Base-by-base conservation (phyloP, 2,329 filamentous ascomycete genomes). In the Nemania sp. region DNA sequence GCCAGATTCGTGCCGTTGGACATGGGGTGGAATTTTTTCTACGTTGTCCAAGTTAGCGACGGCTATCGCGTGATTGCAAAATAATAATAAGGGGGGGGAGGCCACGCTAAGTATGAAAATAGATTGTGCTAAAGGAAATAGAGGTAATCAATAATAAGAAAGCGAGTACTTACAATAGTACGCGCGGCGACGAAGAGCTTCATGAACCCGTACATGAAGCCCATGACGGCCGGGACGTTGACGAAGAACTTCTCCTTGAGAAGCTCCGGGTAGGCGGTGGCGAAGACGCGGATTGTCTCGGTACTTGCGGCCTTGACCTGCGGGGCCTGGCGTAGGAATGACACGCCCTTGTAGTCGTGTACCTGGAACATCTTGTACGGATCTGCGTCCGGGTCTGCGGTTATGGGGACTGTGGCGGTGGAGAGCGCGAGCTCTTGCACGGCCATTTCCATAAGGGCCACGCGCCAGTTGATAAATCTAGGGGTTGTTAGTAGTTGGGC, bases 231-330 rank as follows among this genome's bases (percentile, higher is more conserved):
- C 0, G 95, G 95, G 5, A 98, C 93, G 76, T 98, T 98, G 82
- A 98, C 92, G 78, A 98, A 98, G 86, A 94, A 98, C 85, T 98
- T 98, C 82, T 95, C 89, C 74, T 89, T 89, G 56, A 98, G 86
- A 10, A 97, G 89, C 83, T 98, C 95, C 0, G 95, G 94, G 82
- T 98, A 98, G 73, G 92, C 92, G 73, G 88, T 89, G 59, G 90
- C 88, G 79, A 98, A 93, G 59, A 92, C 86, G 69, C 92, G 87
- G 79, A 98, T 97, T 53, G 93, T 94, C 82, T 94, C 89, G 76
- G 89, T 90, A 71, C 89, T 92, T 18, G 93, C 92, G 3, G 89
- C 86, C 80, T 92, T 94, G 80, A 96, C 90, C 65, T 87, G 84
- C 0, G 92, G 87, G 64, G 95, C 91, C 83, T 93, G 90, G 68